Base-by-base conservation (phyloP, 345 rosid species). In the Cardamine resedifolia region DNA sequence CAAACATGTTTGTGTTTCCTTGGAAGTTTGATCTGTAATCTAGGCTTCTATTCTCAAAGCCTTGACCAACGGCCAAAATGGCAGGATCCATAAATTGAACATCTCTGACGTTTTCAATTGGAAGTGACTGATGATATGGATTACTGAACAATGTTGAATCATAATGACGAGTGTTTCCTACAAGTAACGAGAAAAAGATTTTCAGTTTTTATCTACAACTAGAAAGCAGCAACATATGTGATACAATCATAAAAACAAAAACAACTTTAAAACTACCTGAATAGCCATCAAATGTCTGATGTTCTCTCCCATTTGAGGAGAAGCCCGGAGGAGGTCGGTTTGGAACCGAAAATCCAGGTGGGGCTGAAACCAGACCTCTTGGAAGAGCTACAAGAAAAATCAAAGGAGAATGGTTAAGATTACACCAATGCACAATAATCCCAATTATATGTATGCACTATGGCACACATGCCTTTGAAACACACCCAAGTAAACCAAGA, bases 1-100 rank as follows among this genome's bases (percentile, higher is more conserved):
- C 91, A 65, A 72, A 85, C 51, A 84, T 74, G 80, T 58, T 76
- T 28, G 80, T 52, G 44, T 83, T 91, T 58, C 81, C 79, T 14
- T 83, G 83, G 44, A 73, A 79, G 76, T 79, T 85, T 39, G 87
- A 70, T 69, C 90, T 83, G 77, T 80, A 66, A 79, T 88, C 92
- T 36, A 91, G 71, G 41, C 85, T 85, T 39, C 79, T 64, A 65
- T 75, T 85, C 77, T 74, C 82, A 68, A 75, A 80, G 67, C 86
- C 96, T 79, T 83, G 85, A 58, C 97, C 97, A 73, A 90, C 97
- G 1, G 96, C 96, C 83, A 95, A 82, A 70, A 91, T 95, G 24
- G 99, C 99, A 71, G 99, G 96, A 84, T 91, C 99, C 82, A 87
- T 83, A 71, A 85, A 85, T 55, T 90, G 92, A 74, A 90, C 79